Evolutionary conservation across 495 filamentous ascomycete species (phyloP), one percentile per base, ranked within the genome.

Genomic region (Cudoniella acicularis): DNA sequence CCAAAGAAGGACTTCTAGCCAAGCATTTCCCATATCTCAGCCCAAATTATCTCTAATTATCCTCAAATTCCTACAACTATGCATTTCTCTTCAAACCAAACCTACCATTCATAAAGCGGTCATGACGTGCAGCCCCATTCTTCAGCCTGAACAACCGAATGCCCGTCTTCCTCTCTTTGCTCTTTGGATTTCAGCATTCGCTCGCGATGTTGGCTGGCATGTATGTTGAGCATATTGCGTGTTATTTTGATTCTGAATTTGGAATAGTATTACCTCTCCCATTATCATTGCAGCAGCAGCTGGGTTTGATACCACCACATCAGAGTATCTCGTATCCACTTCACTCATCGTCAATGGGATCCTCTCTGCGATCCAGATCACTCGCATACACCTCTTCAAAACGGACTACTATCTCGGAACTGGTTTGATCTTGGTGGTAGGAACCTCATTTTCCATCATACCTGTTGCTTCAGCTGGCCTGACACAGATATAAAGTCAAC

Each of bases 111-210:
- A 84, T 93, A 76, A 84, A 80, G 61, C 86, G 83, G 68, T 65
- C 77, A 0, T 77, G 76, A 36, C 73, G 78, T 59, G 75, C 80
- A 1, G 83, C 88, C 3, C 91, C 92, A 21, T 96, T 96, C 73
- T 96, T 96, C 70, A 92, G 90, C 22, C 83, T 96, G n/a, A 80
- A 96, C 61, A 90, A 95, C 69, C 77, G 75, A 20, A 88, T 96
- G 77, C 92, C 92, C 1, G 79, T 96, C 11, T 60, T 95, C 1
- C 72, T 96, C 26, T 89, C 87, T 9, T 70, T 94, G 2, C 71
- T 91, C 10, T 72, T 90, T 40, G 87, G 87, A 9, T 79, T 90
- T 58, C 87, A 91, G 65, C 87, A 91, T 60, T 46, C 79, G 77
- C 70, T 81, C 45, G 77, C 78, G 54, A 81, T 81, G 79, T 64